Conservation (phyloP, 495 filamentous ascomycete species). For the Paragyromitra xinjiangensis region DNA sequence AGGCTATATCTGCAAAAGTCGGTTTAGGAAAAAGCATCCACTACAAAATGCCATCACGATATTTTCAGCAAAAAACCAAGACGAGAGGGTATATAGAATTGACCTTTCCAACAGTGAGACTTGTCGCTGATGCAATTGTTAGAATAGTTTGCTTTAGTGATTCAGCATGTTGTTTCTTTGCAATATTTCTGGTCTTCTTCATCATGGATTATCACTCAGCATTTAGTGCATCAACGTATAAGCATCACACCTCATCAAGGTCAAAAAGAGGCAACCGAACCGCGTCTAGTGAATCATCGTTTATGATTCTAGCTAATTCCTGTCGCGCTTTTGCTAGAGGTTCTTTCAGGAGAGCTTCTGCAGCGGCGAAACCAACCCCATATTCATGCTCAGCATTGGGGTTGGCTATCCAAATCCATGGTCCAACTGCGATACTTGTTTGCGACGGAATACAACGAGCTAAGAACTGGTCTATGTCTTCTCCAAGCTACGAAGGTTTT, state of each 20-base stretch:
- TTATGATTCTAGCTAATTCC: constrained; percentile 61
- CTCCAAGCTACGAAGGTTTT: constrained; percentile 54
- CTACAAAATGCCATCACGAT: constrained; percentile 44
- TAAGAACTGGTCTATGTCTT: constrained; percentile 71
- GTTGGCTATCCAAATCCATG: constrained; percentile 75
- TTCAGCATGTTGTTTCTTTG: constrained; percentile 58
- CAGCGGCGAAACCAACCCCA: not conserved
- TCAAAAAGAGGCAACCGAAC: not conserved
- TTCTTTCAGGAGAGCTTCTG: constrained; percentile 32
- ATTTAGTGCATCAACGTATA: constrained; percentile 57
- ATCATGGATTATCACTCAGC: constrained; percentile 59
- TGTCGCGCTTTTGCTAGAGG: constrained; percentile 48
- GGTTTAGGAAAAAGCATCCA: constrained; percentile 82
- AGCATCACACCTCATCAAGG: not conserved
- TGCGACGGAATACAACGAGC: constrained; percentile 71
- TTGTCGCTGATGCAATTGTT: not conserved
- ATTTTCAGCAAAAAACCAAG: not conserved
- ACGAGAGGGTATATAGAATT: not conserved
- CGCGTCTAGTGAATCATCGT: constrained; percentile 58
- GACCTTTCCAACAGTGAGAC: constrained; percentile 34
- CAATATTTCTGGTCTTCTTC: constrained; percentile 59
- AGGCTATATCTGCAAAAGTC: constrained; percentile 68
- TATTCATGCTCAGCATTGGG: constrained; percentile 57
- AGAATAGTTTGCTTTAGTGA: constrained; percentile 53
- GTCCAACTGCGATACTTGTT: constrained; percentile 60